phyloP scores from a whole-genome alignment of 163 green algal species.

The Coccomyxa subellipsoidea region DNA sequence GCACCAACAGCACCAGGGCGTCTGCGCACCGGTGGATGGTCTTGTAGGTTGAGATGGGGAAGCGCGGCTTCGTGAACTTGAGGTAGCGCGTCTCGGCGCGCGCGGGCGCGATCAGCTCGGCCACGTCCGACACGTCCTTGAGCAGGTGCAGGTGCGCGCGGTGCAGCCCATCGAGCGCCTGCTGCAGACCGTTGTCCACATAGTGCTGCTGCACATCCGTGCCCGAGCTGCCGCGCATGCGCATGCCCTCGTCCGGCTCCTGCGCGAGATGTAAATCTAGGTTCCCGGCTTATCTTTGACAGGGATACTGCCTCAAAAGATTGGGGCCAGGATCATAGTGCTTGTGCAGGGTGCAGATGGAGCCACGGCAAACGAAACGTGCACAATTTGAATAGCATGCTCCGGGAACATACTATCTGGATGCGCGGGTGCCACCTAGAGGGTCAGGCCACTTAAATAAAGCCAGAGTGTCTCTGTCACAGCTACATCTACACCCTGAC shows the following conservation, averaged over 20 bases:
- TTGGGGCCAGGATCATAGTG: too few relatives aligned
- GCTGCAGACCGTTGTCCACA: background rate
- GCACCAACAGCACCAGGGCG: background rate
- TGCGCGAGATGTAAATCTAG: background rate
- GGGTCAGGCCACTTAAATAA: too few relatives aligned
- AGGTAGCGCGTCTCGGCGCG: background rate
- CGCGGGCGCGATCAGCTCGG: background rate
- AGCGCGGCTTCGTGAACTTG: background rate
- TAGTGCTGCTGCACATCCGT: background rate
- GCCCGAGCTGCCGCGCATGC: background rate
- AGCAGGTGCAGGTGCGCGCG: background rate
- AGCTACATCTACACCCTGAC: too few relatives aligned
- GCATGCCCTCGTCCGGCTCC: background rate
- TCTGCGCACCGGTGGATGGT: background rate
- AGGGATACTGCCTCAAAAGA: too few relatives aligned
- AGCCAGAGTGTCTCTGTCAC: too few relatives aligned
- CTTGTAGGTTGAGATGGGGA: background rate
- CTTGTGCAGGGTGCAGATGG: background rate
- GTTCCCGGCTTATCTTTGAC: too few relatives aligned
- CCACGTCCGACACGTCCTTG: background rate
- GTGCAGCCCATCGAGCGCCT: background rate
- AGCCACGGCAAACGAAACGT: too few relatives aligned
- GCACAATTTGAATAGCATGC: too few relatives aligned
- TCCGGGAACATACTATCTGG: too few relatives aligned
- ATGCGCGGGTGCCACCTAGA: too few relatives aligned